Conservation (phyloP, 2,329 filamentous ascomycete species). For the Emergomyces pasteurianus region DNA sequence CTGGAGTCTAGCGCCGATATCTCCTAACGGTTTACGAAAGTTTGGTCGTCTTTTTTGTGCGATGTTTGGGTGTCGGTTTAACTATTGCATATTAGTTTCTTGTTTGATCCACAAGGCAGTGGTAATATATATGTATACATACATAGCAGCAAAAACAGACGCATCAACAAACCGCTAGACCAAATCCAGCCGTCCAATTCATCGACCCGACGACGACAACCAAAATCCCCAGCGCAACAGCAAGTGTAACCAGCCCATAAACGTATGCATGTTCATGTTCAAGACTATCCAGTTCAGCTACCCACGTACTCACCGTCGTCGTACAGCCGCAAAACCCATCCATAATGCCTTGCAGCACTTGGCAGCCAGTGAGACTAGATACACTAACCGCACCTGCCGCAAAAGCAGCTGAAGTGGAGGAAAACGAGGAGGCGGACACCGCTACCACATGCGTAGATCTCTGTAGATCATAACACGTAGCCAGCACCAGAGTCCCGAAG, state of each 20-base stretch:
- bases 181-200: constrained; percentile 38
- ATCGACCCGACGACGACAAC: constrained; percentile 46
- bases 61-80: not conserved
- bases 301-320: constrained; percentile 58
- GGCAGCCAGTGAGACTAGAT: constrained; percentile 42
- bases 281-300: constrained; percentile 46
- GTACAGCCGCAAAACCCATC: constrained; percentile 57
- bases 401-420: not conserved
- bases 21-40: not conserved
- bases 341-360: constrained; percentile 54
- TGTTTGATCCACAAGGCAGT: not conserved
- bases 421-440: constrained; percentile 12
- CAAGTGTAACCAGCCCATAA: constrained; percentile 41
- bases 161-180: constrained; percentile 20
- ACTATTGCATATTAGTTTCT: not conserved
- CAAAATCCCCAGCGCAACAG: constrained; percentile 36
- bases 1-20: not conserved
- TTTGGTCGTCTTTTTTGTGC: not conserved
- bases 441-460: constrained; percentile 45
- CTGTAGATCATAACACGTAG: constrained; percentile 66
- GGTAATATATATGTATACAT: not conserved
- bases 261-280: constrained; percentile 49
- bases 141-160: not conserved
- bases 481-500: constrained; percentile 61
- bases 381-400: constrained; percentile 29